Base-by-base conservation (phyloP, 2,329 filamentous ascomycete genomes). In the Trichoderma sp. region DNA sequence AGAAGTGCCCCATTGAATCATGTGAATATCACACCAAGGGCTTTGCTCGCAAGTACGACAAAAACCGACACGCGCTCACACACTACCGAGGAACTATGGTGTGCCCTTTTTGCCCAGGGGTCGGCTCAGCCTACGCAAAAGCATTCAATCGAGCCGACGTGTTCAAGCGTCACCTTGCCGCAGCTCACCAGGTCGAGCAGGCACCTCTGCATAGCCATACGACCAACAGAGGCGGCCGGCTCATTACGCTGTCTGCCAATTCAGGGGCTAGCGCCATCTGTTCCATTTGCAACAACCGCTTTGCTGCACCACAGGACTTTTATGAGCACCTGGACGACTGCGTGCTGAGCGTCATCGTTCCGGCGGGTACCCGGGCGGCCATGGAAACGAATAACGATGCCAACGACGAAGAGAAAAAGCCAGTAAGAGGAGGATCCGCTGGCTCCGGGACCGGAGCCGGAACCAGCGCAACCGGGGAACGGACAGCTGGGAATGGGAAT, bases 1-100 rank as follows among this genome's bases (percentile, higher is more conserved):
- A 98, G 76, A 98, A 98, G 78, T 99, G 95, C 78, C 94, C 94
- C 0, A 97, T 98, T 69, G 85, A 90, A 67, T 94, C 90, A 2
- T 98, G 94, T 82, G 93, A 97, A 74, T 98, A 97, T 77, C 92
- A 97, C 79, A 86, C 87, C 73, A 98, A 97, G 78, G 94, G 94
- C 0, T 98, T 98, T 75, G 94, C 94, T 3, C 87, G 94, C 70
- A 98, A 98, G 79, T 99, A 98, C 77, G 95, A 98, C 82, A 97
- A 97, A 84, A 98, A 98, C 78, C 85, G 95, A 13, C 95, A 99
- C 77, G 97, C 94, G 1, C 81, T 98, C 71, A 98, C 94, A 3
- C 95, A 98, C 77, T 99, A 98, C 84, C 97, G 97, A 79, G 94
- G 94, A 9, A 97, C 93, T 15, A 97, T 98, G 93, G 91, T 97